phyloP scores from a whole-genome alignment of 2,329 filamentous ascomycete species.

The Setomelanomma holmii region DNA sequence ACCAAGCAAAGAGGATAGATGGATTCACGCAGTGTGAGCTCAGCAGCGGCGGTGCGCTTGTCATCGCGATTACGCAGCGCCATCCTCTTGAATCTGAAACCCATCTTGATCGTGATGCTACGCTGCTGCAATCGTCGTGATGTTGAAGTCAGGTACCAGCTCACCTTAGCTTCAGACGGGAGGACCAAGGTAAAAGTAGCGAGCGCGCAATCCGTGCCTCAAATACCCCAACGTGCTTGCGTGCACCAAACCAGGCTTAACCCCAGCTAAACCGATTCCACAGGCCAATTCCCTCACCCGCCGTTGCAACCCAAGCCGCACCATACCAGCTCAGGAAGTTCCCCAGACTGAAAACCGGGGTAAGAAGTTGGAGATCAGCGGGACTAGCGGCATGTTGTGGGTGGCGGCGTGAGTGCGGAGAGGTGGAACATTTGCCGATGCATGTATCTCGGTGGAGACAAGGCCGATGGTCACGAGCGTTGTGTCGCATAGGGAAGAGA shows the following conservation, averaged over 20 bases:
- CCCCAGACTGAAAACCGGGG: constrained; percentile 26
- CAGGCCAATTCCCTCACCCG: constrained; percentile 10
- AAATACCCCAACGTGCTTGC: constrained; percentile 4
- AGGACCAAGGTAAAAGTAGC: not conserved
- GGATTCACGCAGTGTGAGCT: constrained; percentile 71
- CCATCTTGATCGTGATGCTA: constrained; percentile 25
- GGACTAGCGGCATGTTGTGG: not conserved
- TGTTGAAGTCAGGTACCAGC: not conserved
- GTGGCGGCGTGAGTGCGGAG: constrained; percentile 3
- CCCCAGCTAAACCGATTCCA: constrained; percentile 10
- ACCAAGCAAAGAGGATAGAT: constrained; percentile 72
- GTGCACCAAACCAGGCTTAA: constrained; percentile 14
- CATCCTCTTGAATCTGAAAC: constrained; percentile 36
- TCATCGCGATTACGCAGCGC: constrained; percentile 44
- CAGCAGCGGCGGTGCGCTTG: constrained; percentile 61
- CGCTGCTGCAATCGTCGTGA: not conserved
- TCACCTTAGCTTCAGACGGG: not conserved
- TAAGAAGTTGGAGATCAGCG: constrained; percentile 23
- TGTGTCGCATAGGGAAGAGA: constrained; percentile 5
- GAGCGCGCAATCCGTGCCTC: constrained; percentile 1
- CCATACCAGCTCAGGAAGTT: constrained; percentile 19
- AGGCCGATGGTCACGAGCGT: constrained; percentile 16
- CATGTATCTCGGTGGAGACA: constrained; percentile 20
- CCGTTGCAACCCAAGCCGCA: constrained; percentile 22
- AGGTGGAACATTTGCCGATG: constrained; percentile 16